phyloP scores from a whole-genome alignment of 2,329 filamentous ascomycete species.

The Chaetomium strumarium region DNA sequence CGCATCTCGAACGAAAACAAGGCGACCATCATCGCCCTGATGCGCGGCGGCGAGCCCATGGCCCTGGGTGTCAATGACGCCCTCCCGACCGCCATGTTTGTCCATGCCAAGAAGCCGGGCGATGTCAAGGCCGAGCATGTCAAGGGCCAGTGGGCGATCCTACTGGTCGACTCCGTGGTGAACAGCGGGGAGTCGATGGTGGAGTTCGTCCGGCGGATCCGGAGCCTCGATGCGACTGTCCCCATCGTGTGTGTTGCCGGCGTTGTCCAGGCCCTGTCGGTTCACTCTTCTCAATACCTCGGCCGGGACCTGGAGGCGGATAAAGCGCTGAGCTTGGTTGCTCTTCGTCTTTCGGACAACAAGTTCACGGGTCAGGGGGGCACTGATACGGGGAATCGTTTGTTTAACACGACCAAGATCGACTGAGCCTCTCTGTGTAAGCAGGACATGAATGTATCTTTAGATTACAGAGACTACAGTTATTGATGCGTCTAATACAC shows the following conservation, averaged over 20 bases:
- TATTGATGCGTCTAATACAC: too few species aligned
- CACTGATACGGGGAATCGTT: constrained; percentile 54
- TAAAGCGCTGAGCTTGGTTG: constrained; percentile 37
- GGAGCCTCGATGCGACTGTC: constrained; percentile 32
- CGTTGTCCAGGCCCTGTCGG: constrained; percentile 42
- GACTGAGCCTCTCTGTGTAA: not conserved
- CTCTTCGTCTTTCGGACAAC: constrained; percentile 51
- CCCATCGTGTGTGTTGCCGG: constrained; percentile 50
- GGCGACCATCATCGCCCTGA: constrained; percentile 53
- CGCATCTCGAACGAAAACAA: constrained; percentile 40
- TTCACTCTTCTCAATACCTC: constrained; percentile 12
- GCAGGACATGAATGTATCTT: too few species aligned
- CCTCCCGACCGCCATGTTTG: constrained; percentile 46
- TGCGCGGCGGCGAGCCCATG: constrained; percentile 59
- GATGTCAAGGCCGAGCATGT: constrained; percentile 43
- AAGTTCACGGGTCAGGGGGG: constrained; percentile 45
- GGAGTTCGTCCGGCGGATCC: constrained; percentile 44
- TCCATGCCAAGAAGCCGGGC: constrained; percentile 37
- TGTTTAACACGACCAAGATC: constrained; percentile 51
- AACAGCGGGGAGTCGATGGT: constrained; percentile 49
- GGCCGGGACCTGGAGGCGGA: constrained; percentile 20
- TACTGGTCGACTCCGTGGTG: constrained; percentile 57
- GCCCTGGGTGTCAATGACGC: constrained; percentile 50
- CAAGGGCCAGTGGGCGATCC: constrained; percentile 32
- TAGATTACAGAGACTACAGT: too few species aligned